Conservation (phyloP, 345 rosid genomes). For the Pistacia integerrima region DNA sequence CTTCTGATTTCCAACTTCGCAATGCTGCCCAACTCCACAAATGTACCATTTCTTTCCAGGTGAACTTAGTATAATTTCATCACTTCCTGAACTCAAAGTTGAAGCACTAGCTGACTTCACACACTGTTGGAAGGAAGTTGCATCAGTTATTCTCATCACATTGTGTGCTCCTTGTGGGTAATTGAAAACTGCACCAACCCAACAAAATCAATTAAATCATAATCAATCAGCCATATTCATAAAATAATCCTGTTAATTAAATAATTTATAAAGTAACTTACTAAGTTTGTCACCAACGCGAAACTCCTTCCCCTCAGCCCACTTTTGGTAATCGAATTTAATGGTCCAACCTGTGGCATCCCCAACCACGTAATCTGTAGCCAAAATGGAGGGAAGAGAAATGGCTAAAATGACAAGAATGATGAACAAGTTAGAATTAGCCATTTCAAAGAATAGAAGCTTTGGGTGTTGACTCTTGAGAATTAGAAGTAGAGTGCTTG, state of each 20-base stretch:
- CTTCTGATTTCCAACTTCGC: conserved; percentile 31
- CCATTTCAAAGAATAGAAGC: conserved; percentile 22
- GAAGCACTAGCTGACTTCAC: neutral
- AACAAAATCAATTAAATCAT: neutral
- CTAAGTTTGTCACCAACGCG: conserved; percentile 40
- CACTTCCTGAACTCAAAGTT: conserved; percentile 12
- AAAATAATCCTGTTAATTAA: neutral
- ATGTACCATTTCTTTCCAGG: conserved; percentile 43
- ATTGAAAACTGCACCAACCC: conserved; percentile 37
- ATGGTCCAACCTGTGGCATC: conserved; percentile 46
- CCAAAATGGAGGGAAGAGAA: conserved; percentile 23
- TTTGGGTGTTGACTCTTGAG: too few species aligned
- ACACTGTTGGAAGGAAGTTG: conserved; percentile 30
- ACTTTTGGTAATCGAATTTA: conserved; percentile 34
- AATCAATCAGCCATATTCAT: neutral
- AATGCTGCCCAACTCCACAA: conserved; percentile 31
- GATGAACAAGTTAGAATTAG: conserved; percentile 26
- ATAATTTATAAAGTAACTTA: conserved; percentile 1
- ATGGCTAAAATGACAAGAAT: conserved; percentile 21
- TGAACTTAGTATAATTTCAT: conserved; percentile 26
- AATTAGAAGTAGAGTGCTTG: neutral
- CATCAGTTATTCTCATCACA: conserved; percentile 29
- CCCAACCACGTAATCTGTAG: conserved; percentile 40
- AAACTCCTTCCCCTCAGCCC: conserved; percentile 38
- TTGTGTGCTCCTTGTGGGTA: conserved; percentile 26